Percentiles rank a stretch among this genome's conserved stretches.
Evolutionary conservation across 2,329 filamentous ascomycete species (phyloP).

Genomic region (Pseudonectria buxi): DNA sequence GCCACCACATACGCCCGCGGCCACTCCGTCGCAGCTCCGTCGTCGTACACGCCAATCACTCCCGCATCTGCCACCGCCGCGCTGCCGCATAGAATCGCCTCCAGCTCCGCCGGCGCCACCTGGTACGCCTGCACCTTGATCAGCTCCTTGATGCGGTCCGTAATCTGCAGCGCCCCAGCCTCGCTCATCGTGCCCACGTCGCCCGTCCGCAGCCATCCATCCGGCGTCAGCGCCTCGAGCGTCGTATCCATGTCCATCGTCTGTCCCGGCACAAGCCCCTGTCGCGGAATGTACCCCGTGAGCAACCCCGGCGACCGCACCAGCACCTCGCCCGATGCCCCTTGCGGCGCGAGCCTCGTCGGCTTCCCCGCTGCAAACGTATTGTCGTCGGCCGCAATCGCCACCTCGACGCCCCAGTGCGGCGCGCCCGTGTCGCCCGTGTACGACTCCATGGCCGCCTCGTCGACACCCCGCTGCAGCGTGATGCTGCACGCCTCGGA

Average conservation of each 20-base stretch:
- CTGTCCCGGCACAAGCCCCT: slow-evolving; percentile 25
- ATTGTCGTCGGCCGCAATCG: slow-evolving; percentile 48
- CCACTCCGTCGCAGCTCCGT: slow-evolving; percentile 53
- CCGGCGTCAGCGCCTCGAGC: slow-evolving; percentile 33
- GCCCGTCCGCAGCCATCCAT: slow-evolving; percentile 66
- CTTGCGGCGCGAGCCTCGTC: slow-evolving; percentile 35
- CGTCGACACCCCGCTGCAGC: slow-evolving; percentile 49
- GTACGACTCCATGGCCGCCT: slow-evolving; percentile 37
- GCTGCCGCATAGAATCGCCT: slow-evolving; percentile 30
- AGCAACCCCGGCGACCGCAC: slow-evolving; percentile 58
- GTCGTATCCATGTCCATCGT: slow-evolving; percentile 32
- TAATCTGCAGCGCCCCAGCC: slow-evolving; percentile 54
- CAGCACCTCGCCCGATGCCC: slow-evolving; percentile 57
- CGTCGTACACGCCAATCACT: slow-evolving; percentile 52
- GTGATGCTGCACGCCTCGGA: slow-evolving; percentile 64
- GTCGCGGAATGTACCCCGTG: slow-evolving; percentile 61
- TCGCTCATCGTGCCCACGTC: slow-evolving; percentile 57
- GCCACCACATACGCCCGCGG: slow-evolving; percentile 57
- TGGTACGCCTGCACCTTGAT: slow-evolving; percentile 57
- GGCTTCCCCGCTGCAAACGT: slow-evolving; percentile 20
- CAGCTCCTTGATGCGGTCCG: slow-evolving; percentile 65
- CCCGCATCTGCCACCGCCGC: slow-evolving; percentile 54
- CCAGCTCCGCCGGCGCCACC: slow-evolving; percentile 49
- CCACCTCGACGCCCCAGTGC: slow-evolving; percentile 61
- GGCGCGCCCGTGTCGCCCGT: slow-evolving; percentile 57